Evolutionary conservation across 129 eudicot species (phyloP).

Genomic region (Flaveria ramosissima): DNA sequence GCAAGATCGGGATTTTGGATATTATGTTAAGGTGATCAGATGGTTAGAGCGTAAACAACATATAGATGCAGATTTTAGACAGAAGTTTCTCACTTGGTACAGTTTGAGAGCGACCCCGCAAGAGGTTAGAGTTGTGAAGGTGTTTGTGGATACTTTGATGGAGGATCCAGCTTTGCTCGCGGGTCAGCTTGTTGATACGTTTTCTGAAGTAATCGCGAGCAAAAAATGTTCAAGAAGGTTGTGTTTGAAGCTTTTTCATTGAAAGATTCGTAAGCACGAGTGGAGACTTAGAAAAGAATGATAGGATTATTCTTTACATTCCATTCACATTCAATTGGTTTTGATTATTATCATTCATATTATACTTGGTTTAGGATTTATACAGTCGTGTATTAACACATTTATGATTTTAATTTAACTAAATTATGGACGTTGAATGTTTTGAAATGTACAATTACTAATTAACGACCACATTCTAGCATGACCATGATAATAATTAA

Average conservation of each 20-base stretch:
- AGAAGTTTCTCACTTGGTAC: slow-evolving; percentile 88
- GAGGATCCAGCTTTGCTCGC: slow-evolving; percentile 84
- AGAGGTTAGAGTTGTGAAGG: slow-evolving; percentile 72
- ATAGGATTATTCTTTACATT: slow-evolving; percentile 22
- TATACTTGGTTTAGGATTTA: slow-evolving; percentile 5
- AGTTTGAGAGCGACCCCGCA: slow-evolving; percentile 76
- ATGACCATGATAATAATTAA: too few relatives aligned
- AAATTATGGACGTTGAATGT: background rate
- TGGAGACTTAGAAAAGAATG: background rate
- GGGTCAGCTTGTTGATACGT: slow-evolving; percentile 76
- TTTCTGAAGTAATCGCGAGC: slow-evolving; percentile 67
- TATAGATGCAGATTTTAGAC: slow-evolving; percentile 68
- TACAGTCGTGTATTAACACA: background rate
- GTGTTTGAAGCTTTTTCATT: slow-evolving; percentile 85
- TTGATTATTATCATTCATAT: slow-evolving; percentile 25
- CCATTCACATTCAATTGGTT: slow-evolving; percentile 11
- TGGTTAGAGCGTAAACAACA: slow-evolving; percentile 78
- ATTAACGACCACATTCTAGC: too few relatives aligned
- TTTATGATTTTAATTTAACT: slow-evolving; percentile 4
- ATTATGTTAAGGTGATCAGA: slow-evolving; percentile 79
- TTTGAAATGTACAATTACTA: too few relatives aligned
- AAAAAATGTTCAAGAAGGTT: slow-evolving; percentile 61
- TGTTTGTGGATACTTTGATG: slow-evolving; percentile 67
- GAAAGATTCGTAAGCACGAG: slow-evolving; percentile 21
- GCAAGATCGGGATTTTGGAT: slow-evolving; percentile 62